Percentiles rank a stretch among this genome's conserved stretches.
These are phyloP conservation scores for Colletotrichum falcatum DNA, from an alignment of 2,329 filamentous ascomycete species.

Conservation along the genomic window DNA sequence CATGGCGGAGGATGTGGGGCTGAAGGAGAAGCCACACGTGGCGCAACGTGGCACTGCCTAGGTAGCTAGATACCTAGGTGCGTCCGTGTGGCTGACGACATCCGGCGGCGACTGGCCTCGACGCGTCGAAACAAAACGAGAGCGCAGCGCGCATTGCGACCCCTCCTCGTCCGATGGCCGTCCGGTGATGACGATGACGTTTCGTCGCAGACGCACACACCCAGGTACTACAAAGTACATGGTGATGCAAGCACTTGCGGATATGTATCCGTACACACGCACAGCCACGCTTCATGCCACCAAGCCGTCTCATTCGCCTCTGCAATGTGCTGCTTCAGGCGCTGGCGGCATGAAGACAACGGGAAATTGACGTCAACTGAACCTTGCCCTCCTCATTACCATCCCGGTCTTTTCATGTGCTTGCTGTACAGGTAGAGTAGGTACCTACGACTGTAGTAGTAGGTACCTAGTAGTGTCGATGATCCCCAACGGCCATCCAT, in stretches of 20 bases:
- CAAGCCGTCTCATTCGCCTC: background rate
- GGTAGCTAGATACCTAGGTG: too few species aligned
- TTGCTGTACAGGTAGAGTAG: too few species aligned
- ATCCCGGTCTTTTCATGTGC: too few species aligned
- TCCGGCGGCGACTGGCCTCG: background rate
- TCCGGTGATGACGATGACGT: slow-evolving; percentile 32
- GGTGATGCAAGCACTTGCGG: too few species aligned
- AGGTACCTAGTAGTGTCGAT: background rate
- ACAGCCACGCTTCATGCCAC: slow-evolving; percentile 22
- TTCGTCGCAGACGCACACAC: slow-evolving; percentile 9
- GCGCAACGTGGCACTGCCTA: background rate
- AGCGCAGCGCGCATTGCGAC: too few species aligned
- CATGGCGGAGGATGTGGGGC: background rate
- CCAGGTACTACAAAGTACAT: too few species aligned
- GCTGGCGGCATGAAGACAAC: background rate
- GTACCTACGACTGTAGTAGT: too few species aligned
- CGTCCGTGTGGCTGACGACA: background rate
- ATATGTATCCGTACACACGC: too few species aligned
- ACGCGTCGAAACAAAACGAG: slow-evolving; percentile 3
- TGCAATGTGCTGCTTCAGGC: too few species aligned
- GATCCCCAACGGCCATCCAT: background rate
- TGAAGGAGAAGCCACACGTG: background rate
- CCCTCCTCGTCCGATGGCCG: slow-evolving; percentile 15
- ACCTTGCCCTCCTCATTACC: too few species aligned
- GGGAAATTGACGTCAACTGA: slow-evolving; percentile 14